Conservation (phyloP, 78 protist species). For the Dictyostelium citrinum region DNA sequence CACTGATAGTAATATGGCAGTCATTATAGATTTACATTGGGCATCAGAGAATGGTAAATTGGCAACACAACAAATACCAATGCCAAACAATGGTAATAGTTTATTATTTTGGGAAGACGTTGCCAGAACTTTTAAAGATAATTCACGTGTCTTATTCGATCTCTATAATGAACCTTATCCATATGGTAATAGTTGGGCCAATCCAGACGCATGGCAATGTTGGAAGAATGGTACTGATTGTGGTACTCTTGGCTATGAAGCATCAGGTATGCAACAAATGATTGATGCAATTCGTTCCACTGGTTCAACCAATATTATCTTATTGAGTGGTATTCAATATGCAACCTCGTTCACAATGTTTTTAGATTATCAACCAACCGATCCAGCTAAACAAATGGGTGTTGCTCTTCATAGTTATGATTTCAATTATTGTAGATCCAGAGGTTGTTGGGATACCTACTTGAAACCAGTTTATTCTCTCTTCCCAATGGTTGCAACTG, state of each 20-base stretch:
- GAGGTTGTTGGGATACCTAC: slow-evolving; percentile 71
- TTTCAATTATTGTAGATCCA: slow-evolving; percentile 46
- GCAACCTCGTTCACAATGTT: slow-evolving; percentile 47
- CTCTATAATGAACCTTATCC: slow-evolving; percentile 72
- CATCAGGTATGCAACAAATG: slow-evolving; percentile 53
- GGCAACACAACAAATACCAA: slow-evolving; percentile 61
- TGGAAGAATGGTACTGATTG: slow-evolving; percentile 57
- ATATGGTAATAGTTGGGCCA: slow-evolving; percentile 47
- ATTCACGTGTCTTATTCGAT: slow-evolving; percentile 40
- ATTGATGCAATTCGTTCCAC: slow-evolving; percentile 48
- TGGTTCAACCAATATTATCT: slow-evolving; percentile 34
- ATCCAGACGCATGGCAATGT: slow-evolving; percentile 63
- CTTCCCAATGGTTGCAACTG: slow-evolving; percentile 63
- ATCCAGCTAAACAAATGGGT: slow-evolving; percentile 45
- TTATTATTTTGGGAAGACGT: slow-evolving; percentile 36
- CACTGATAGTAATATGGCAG: slow-evolving; percentile 45
- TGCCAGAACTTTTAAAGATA: slow-evolving; percentile 4
- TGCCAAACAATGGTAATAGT: slow-evolving; percentile 25
- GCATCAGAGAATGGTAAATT: background rate
- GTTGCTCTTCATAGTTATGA: slow-evolving; percentile 47
- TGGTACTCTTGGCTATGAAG: background rate
- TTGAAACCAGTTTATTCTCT: slow-evolving; percentile 22
- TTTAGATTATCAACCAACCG: slow-evolving; percentile 36
- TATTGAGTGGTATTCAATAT: slow-evolving; percentile 67
- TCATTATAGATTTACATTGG: slow-evolving; percentile 70